Base-by-base conservation (phyloP, 176 grass and related monocot species). In the Ensete ventricosum region DNA sequence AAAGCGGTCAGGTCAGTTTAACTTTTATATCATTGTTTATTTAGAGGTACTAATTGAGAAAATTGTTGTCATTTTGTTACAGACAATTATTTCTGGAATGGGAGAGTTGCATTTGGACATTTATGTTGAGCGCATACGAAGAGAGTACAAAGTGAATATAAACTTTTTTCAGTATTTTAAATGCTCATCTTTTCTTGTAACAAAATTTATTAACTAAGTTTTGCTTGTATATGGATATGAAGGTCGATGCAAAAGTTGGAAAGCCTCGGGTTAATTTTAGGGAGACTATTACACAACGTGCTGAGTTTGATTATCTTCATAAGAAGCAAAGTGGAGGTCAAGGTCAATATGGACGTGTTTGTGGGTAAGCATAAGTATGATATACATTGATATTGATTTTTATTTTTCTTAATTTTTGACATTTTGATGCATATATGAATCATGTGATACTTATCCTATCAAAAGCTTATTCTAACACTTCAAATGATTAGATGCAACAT, bases 31-130 rank as follows among this genome's bases (percentile, higher is more conserved):
- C 14, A 34, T 52, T 80, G 55, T 26, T 81, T 29, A 11, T 57
- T 86, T 21, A 19, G 17, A 3, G n/a, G 19, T 29, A 55, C 21
- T 17, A 60, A 52, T 52, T 53, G 76, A 63, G 76, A 67, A 75
- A 27, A 78, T 80, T 64, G 53, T 72, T 67, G 11, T 27, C 54
- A 53, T 81, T 74, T 75, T 9, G 29, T 78, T 74, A 63, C 70
- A 98, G 94, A 98, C 94, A 62, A 98, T 98, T 80, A 98, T 98
- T 65, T 98, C 94, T 67, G 94, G 94, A 58, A 98, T 98, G 94
- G 94, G 94, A 71, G 94, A 98, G 69, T 79, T 98, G 75, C 94
- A 98, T 89, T 87, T 93, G 84, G 94, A 98, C 88, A 92, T 98
- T 73, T 98, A 98, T 85, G 90, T 98, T 75, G 90, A 98, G 70